Evolutionary conservation across 2,329 filamentous ascomycete genomes (phyloP), one percentile per base, ranked within the genome.

Genomic region (Neonectria faginata): DNA sequence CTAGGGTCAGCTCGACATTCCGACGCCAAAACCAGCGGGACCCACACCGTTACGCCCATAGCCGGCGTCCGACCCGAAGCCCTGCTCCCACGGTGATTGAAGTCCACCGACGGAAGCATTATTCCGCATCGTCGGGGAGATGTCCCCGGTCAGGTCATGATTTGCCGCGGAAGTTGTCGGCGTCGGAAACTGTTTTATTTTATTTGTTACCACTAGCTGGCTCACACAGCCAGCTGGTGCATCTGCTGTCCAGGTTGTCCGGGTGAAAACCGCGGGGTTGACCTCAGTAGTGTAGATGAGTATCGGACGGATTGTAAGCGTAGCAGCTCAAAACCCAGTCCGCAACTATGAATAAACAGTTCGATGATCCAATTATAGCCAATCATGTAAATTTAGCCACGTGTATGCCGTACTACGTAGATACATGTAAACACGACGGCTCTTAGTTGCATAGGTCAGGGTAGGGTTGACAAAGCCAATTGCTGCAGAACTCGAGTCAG

Each of bases 21-120:
- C 56, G 55, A 60, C 22, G 44, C 52, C 59, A 42, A 42, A 22
- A 25, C 52, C 59, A 56, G 27, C 27, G 61, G 33, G 55, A 47
- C 44, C 50, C 55, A 63, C 48, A 33, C 53, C 41, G 53, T 56
- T 51, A 54, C 25, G 20, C 50, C 50, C 62, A 65, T 73, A 70
- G 69, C 70, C 70, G 70, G 69, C 56, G 50, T 31, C 47, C 63
- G 58, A 56, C 60, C 59, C 67, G 70, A 71, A 57, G 42, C 55
- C 54, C 27, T 22, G 31, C 25, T 44, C 41, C 42, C 63, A 45
- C 70, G 70, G 70, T 73, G 66, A 73, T 73, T 73, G 70, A 73
- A 72, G 67, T 73, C 70, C 70, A 72, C 64, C 64, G 16, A 39
- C 70, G 67, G 70, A 62, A 48, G 39, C 65, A 18, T 58, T 66